Percentiles rank a stretch among this genome's conserved stretches.
These are phyloP conservation scores for Plantago elongata DNA, from an alignment of 257 asterid genomes.

Conservation along the genomic window DNA sequence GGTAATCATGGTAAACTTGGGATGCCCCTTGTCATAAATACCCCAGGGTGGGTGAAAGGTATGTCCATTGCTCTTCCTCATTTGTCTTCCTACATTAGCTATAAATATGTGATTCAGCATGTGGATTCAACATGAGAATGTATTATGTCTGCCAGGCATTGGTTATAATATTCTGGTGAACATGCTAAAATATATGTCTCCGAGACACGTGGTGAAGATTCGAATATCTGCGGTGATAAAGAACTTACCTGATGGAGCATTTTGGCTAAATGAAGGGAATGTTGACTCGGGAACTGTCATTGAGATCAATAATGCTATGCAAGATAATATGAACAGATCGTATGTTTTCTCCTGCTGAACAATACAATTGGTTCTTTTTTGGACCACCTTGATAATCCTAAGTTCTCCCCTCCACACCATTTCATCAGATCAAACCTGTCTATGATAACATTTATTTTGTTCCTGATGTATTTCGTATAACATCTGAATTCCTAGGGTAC, in stretches of 20 bases:
- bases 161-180: slow-evolving; percentile 84
- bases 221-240: slow-evolving; percentile 49
- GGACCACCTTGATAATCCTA: no score
- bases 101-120: slow-evolving; percentile 5
- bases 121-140: slow-evolving; percentile 7
- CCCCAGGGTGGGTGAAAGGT: slow-evolving; percentile 99
- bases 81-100: slow-evolving; percentile 8
- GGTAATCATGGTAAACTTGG: slow-evolving; percentile 31
- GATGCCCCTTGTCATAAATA: slow-evolving; percentile 79
- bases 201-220: slow-evolving; percentile 80
- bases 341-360: slow-evolving; percentile 31
- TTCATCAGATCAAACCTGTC: background rate
- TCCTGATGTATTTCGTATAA: background rate
- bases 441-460: no score
- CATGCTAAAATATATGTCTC: slow-evolving; percentile 66
- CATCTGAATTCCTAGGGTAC: slow-evolving; percentile 35
- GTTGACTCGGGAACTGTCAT: slow-evolving; percentile 33
- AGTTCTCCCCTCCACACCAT: background rate
- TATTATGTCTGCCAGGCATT: slow-evolving; percentile 49
- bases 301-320: slow-evolving; percentile 76
- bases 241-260: slow-evolving; percentile 83
- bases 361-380: background rate
- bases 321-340: slow-evolving; percentile 69
- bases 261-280: slow-evolving; percentile 65
- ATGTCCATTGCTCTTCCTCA: slow-evolving; percentile 17